These are phyloP conservation scores for Hortaea werneckii DNA, from an alignment of 2,329 filamentous ascomycete species.

Conservation along the genomic window DNA sequence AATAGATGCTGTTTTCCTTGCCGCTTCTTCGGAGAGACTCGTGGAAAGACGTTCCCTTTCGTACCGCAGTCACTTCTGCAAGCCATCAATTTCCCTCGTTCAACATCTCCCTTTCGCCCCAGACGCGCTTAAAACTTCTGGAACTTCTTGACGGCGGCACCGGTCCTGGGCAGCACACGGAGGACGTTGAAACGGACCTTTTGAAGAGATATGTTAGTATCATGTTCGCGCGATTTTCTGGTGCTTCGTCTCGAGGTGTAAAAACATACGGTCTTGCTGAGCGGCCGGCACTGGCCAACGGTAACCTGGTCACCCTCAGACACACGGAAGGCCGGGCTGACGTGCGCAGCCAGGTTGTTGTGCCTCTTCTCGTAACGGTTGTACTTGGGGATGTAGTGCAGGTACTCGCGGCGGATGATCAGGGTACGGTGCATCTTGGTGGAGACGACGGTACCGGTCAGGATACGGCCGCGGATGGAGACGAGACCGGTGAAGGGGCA, in stretches of 20 bases:
- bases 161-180: conserved; percentile 92
- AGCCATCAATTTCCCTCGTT: too few species aligned
- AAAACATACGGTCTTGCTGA: conserved; percentile 90
- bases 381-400: conserved; percentile 99
- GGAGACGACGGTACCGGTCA: conserved; percentile 96
- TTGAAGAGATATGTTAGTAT: neutral
- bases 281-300: conserved; percentile 97
- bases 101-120: too few species aligned
- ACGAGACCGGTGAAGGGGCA: conserved; percentile 99
- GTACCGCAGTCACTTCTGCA: too few species aligned
- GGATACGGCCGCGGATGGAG: conserved; percentile 99
- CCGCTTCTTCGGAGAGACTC: too few species aligned
- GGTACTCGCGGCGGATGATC: conserved; percentile 99
- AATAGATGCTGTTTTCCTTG: too few species aligned
- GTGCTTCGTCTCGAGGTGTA: too few species aligned
- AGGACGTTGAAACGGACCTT: conserved; percentile 99
- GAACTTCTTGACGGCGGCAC: conserved; percentile 97
- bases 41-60: too few species aligned
- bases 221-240: conserved; percentile 3
- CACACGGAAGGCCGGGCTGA: conserved; percentile 99
- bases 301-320: conserved; percentile 99
- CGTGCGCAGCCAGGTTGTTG: conserved; percentile 99
- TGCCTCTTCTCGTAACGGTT: conserved; percentile 99
- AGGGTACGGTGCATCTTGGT: conserved; percentile 99
- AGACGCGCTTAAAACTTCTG: conserved; percentile 71